Percentiles rank a stretch among this genome's conserved stretches.
Conservation (phyloP, 1,139 yeast genomes). For the Geotrichum siamense region DNA sequence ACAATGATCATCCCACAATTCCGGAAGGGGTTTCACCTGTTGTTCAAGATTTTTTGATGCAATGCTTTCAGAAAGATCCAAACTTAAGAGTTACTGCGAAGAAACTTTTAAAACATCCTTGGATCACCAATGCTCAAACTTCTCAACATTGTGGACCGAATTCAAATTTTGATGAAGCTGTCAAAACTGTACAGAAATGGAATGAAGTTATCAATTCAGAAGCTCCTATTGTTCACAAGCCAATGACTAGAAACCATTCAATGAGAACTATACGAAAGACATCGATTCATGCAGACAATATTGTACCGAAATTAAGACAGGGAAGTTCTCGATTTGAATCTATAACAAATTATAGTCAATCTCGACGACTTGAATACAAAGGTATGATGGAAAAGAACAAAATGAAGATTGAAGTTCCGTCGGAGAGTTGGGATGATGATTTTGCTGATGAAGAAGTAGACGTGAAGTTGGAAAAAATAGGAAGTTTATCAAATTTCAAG, state of each 20-base stretch:
- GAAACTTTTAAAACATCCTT: conserved; percentile 51
- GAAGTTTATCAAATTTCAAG: background rate
- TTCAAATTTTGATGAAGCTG: conserved; percentile 29
- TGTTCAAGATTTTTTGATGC: conserved; percentile 52
- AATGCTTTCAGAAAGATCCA: conserved; percentile 77
- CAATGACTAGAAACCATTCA: background rate
- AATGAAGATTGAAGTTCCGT: background rate
- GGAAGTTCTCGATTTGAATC: conserved; percentile 18
- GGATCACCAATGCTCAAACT: conserved; percentile 41
- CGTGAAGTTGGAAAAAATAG: conserved; percentile 9
- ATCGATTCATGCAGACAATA: background rate
- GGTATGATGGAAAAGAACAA: conserved; percentile 16
- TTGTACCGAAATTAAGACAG: background rate
- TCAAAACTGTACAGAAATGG: conserved; percentile 31
- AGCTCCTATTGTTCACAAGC: conserved; percentile 2
- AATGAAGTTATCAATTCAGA: conserved; percentile 22
- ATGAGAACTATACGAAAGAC: background rate
- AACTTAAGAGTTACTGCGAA: conserved; percentile 51
- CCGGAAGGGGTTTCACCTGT: conserved; percentile 52
- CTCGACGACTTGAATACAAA: conserved; percentile 20
- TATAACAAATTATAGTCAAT: conserved; percentile 20
- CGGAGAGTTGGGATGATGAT: conserved; percentile 24
- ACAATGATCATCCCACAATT: conserved; percentile 71
- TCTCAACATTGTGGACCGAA: conserved; percentile 8
- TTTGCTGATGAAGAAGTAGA: conserved; percentile 19